phyloP scores from a whole-genome alignment of 768 basidiomycete species.

The Hypsizygus marmoreus region DNA sequence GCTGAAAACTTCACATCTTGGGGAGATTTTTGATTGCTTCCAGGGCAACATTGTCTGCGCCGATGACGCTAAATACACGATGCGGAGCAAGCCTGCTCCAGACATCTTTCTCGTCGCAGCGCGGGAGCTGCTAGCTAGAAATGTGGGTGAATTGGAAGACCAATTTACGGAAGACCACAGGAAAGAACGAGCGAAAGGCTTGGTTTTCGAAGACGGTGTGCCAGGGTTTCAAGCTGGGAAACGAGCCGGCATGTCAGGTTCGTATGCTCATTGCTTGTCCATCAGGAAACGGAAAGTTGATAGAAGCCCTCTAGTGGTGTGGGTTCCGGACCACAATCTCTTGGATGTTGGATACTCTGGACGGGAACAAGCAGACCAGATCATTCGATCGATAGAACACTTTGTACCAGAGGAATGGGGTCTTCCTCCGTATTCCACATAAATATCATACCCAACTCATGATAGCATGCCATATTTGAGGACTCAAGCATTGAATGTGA shows the following conservation, averaged over 20 bases:
- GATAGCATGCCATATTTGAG: no score
- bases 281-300: no score
- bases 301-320: conserved; percentile 57
- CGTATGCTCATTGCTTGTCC: conserved; percentile 16
- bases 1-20: conserved; percentile 67
- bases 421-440: conserved; percentile 60
- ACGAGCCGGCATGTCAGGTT: conserved; percentile 85
- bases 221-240: conserved; percentile 80
- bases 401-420: conserved; percentile 87
- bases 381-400: conserved; percentile 61
- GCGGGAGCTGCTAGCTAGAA: conserved; percentile 50
- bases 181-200: conserved; percentile 57
- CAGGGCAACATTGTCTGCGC: conserved; percentile 68
- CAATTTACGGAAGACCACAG: conserved; percentile 34
- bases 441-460: no score
- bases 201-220: conserved; percentile 84
- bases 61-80: conserved; percentile 57
- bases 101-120: conserved; percentile 83
- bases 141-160: conserved; percentile 53
- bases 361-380: conserved; percentile 58
- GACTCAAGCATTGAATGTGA: no score
- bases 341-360: conserved; percentile 49
- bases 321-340: conserved; percentile 81
- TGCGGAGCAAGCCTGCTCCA: conserved; percentile 77
- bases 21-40: conserved; percentile 61